These are phyloP conservation scores for Hydnum rufescens DNA, from an alignment of 768 basidiomycete genomes.

Conservation along the genomic window DNA sequence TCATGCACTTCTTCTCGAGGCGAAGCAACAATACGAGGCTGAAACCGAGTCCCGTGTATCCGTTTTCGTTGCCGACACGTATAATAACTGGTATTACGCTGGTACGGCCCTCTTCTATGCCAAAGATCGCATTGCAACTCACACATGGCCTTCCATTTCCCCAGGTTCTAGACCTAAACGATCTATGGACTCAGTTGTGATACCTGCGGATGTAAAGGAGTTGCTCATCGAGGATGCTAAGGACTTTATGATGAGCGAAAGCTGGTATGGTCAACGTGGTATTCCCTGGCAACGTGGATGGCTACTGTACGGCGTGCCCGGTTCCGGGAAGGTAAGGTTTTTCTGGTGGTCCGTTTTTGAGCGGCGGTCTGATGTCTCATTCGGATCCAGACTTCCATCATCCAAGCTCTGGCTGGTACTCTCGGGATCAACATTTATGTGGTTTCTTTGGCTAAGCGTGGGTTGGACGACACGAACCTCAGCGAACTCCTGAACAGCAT, in stretches of 20 bases:
- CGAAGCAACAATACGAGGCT: conserved; percentile 30
- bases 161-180: conserved; percentile 44
- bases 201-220: conserved; percentile 51
- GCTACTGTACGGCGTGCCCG: conserved; percentile 49
- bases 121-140: conserved; percentile 7
- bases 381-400: conserved; percentile 56
- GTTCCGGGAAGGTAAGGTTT: conserved; percentile 69
- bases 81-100: conserved; percentile 13
- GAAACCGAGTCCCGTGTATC: conserved; percentile 32
- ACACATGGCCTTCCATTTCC: conserved; percentile 37
- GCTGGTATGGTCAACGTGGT: conserved; percentile 57
- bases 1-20: conserved; percentile 34
- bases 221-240: conserved; percentile 43
- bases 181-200: conserved; percentile 41
- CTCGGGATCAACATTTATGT: conserved; percentile 56
- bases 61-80: conserved; percentile 24
- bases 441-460: conserved; percentile 39
- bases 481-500: conserved; percentile 37
- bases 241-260: conserved; percentile 47
- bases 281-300: conserved; percentile 71
- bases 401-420: conserved; percentile 60
- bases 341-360: no score
- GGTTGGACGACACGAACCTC: conserved; percentile 42
- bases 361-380: no score
- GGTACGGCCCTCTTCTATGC: conserved; percentile 16